Evolutionary conservation across 345 rosid species (phyloP).

Genomic region (Dovyalis caffra): DNA sequence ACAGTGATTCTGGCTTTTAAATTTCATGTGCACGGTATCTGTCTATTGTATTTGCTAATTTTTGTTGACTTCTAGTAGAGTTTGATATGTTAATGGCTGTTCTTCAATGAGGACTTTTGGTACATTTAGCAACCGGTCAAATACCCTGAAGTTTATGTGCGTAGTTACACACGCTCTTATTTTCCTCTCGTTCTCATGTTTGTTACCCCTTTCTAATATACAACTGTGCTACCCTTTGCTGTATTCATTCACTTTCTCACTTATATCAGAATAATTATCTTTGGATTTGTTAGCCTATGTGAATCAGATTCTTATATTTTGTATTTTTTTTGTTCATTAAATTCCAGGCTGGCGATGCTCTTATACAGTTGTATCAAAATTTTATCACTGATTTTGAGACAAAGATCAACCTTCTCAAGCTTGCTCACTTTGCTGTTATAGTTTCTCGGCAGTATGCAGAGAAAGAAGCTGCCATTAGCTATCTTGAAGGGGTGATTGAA

Average conservation of each 20-base stretch:
- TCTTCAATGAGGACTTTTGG: background rate
- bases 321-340: background rate
- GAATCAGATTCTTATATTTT: background rate
- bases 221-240: background rate
- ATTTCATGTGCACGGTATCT: background rate
- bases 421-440: constrained; percentile 90
- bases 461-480: constrained; percentile 89
- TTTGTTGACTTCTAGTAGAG: background rate
- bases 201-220: background rate
- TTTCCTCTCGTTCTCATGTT: background rate
- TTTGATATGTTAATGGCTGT: background rate
- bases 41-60: background rate
- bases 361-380: constrained; percentile 85
- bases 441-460: constrained; percentile 88
- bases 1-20: background rate
- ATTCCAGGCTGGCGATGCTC: constrained; percentile 86
- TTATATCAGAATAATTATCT: background rate
- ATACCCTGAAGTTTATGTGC: background rate
- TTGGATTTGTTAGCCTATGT: background rate
- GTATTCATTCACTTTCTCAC: background rate
- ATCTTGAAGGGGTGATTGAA: constrained; percentile 83
- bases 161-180: background rate
- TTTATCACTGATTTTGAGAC: constrained; percentile 97
- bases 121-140: background rate
- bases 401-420: constrained; percentile 95